Base-by-base conservation (phyloP, 768 basidiomycete species). In the Pisolithus marmoratus region DNA sequence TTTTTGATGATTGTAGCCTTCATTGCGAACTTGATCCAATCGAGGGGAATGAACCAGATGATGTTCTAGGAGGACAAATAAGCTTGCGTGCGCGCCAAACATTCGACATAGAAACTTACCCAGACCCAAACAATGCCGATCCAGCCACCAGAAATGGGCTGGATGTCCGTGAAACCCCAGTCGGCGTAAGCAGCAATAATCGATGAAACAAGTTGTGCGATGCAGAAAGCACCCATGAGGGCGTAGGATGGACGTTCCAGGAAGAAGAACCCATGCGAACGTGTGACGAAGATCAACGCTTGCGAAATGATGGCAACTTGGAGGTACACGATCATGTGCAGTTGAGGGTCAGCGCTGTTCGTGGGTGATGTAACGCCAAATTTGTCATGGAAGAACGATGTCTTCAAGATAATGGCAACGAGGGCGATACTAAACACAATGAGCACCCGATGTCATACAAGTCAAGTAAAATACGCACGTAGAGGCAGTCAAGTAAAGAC, bases 261-360 rank as follows among this genome's bases (percentile, higher is more conserved):
- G 79, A 93, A 95, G 88, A 93, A 94, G 82, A 90, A 94, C 9
- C 86, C 78, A 63, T 94, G 94, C 59, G 93, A 84, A 74, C 93
- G 91, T 38, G 93, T 95, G 70, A 94, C 83, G 75, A 95, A 95
- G 74, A 95, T 96, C 58, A 98, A 78, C 2, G 95, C 95, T 71
- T 98, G 95, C 43, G 95, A 97, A 75, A 98, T 98, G 72, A 97
- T 94, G 55, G 95, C 95, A 53, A 98, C 95, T 74, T 95, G 92
- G 60, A 94, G 81, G 78, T 96, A 95, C 66, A 94, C 78, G 62
- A 96, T 81, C 75, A 86, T 88, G 77, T 95, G 92, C 5, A 94
- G 74, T 60, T 84, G 76, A n/a, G 67, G 70, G 67, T 91, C 87
- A 67, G 88, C 88, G 49, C 50, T 9, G 5, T 14, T 1, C 4